Evolutionary conservation across 2,329 filamentous ascomycete genomes (phyloP), one percentile per base, ranked within the genome.

Genomic region (Claviceps sp.): DNA sequence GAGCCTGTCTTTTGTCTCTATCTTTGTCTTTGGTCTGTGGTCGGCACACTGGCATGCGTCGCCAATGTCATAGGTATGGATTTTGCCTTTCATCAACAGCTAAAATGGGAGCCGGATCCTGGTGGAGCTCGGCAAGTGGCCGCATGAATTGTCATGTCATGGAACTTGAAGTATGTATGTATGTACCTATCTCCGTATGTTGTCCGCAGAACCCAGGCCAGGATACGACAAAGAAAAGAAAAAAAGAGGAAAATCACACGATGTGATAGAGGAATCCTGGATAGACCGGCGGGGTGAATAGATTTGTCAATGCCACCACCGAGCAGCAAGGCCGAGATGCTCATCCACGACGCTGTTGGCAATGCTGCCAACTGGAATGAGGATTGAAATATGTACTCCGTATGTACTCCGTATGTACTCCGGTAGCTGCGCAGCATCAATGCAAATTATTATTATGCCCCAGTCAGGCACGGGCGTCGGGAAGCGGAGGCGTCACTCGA

Each of bases 271-370:
- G 37, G 37, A 48, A 40, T 36, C 47, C 38, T 7, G 13, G 29
- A 4, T 34, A 34, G 29, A 7, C 11, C 9, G 26, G 37, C 37
- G 23, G 37, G 37, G 47, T 29, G 39, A 22, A 22, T 22, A 16
- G 37, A 42, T 43, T 49, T 49, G 47, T 43, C 47, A 43, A 34
- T 43, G 17, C 23, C 26, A 42, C 38, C 42, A 47, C 52, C 52
- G 45, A 53, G 53, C 47, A 52, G 49, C 50, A 42, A 47, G 40
- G 36, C 16, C 38, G 36, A 39, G 36, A 37, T 48, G 37, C 36
- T 40, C 22, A 14, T 20, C 6, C 17, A 17, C 26, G 45, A 47
- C 29, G 45, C 45, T 14, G 45, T 34, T 37, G 45, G 45, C 47
- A 45, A 34, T 46, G 37, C 45, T 14, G 23, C 20, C 37, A 11